A percentile compares a stretch with the other conserved stretches of the same genome.
Conservation (phyloP, 345 rosid species). For the Excoecaria agallocha region DNA sequence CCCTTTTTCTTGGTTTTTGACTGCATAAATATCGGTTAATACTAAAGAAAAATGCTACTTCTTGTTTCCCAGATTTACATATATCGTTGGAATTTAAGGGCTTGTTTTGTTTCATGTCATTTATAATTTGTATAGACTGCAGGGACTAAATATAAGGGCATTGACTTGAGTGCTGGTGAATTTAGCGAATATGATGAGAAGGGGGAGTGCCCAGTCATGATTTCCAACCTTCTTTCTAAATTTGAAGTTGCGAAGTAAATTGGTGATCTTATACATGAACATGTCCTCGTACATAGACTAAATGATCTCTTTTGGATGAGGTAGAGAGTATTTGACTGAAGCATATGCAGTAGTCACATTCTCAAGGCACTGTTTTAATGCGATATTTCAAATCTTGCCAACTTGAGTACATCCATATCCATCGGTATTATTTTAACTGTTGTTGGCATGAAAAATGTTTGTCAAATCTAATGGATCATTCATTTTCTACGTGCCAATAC, state of each 20-base stretch:
- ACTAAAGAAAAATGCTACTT: too few species aligned
- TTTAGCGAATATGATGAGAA: constrained; percentile 78
- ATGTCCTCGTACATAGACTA: constrained; percentile 23
- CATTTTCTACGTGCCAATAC: too few species aligned
- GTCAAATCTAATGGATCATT: too few species aligned
- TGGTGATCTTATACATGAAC: constrained; percentile 3
- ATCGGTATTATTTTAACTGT: too few species aligned
- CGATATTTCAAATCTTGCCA: neutral
- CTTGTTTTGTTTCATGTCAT: neutral
- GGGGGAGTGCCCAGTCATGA: constrained; percentile 82
- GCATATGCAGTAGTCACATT: constrained; percentile 7
- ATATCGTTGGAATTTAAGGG: neutral
- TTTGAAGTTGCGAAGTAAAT: constrained; percentile 63
- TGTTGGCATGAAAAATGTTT: too few species aligned
- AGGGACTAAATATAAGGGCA: constrained; percentile 61
- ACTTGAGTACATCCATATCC: neutral
- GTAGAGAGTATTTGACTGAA: constrained; percentile 13
- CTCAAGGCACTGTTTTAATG: neutral
- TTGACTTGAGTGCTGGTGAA: constrained; percentile 77
- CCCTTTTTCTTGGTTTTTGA: too few species aligned
- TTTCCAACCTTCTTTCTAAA: constrained; percentile 65
- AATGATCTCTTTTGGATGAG: constrained; percentile 20
- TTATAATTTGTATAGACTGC: constrained; percentile 35
- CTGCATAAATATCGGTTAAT: too few species aligned
- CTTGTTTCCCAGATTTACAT: neutral